Percentiles rank a stretch among this genome's conserved stretches.
Conservation (phyloP, 108 stramenopile species). For the Nitzschia putrida region DNA sequence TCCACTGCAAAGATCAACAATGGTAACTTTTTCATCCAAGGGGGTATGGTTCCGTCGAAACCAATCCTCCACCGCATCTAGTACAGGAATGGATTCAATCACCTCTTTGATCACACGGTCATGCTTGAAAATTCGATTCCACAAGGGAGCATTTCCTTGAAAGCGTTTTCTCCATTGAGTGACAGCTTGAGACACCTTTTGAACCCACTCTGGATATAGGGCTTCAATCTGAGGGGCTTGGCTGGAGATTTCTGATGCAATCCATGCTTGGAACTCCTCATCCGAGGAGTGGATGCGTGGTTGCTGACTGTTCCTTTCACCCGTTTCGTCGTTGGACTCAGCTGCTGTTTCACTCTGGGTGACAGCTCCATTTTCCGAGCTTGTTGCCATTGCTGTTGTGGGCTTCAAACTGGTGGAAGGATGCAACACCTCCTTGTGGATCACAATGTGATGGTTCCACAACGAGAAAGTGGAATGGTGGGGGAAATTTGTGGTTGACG, state of each 20-base stretch:
- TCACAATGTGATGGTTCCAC: too few species aligned
- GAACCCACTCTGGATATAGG: slow-evolving; percentile 20
- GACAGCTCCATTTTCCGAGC: too few species aligned
- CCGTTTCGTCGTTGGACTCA: too few species aligned
- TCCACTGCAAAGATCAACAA: slow-evolving; percentile 62
- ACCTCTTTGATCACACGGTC: slow-evolving; percentile 72
- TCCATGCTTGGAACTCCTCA: slow-evolving; percentile 20
- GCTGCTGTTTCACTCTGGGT: too few species aligned
- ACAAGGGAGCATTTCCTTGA: slow-evolving; percentile 49
- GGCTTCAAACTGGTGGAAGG: too few species aligned
- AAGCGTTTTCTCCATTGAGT: slow-evolving; percentile 57
- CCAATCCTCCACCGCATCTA: slow-evolving; percentile 44
- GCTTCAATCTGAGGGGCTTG: slow-evolving; percentile 5
- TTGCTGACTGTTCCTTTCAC: too few species aligned
- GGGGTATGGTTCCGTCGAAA: slow-evolving; percentile 15
- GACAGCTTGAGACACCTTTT: slow-evolving; percentile 16
- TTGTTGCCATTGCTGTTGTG: not conserved
- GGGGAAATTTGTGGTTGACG: too few species aligned
- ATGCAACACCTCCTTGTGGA: too few species aligned
- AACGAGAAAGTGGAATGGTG: too few species aligned
- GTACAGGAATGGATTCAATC: slow-evolving; percentile 59
- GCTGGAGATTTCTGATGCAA: slow-evolving; percentile 6
- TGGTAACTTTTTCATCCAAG: slow-evolving; percentile 15
- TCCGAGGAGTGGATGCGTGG: not conserved
- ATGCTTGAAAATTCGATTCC: slow-evolving; percentile 55